Evolutionary conservation across 2,329 filamentous ascomycete species (phyloP).

Genomic region (Emericellopsis cladophorae): DNA sequence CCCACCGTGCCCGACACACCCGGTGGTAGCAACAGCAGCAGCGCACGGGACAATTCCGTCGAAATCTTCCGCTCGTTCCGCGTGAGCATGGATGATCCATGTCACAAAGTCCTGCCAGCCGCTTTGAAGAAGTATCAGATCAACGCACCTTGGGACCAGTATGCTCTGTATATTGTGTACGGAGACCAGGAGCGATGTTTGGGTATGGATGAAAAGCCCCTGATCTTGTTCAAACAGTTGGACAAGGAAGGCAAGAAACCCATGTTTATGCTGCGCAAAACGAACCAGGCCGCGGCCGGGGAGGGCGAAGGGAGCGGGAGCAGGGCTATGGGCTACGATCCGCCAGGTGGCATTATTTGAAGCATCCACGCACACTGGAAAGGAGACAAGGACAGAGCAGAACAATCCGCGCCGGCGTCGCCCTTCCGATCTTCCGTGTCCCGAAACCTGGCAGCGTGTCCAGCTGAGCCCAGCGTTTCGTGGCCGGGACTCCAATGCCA

Average conservation of each 20-base stretch:
- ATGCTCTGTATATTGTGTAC: slow-evolving; percentile 95
- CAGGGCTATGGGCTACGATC: slow-evolving; percentile 39
- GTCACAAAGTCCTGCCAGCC: slow-evolving; percentile 90
- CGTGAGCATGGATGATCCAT: slow-evolving; percentile 95
- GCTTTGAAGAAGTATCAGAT: slow-evolving; percentile 98
- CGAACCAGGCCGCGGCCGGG: slow-evolving; percentile 33
- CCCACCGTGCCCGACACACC: slow-evolving; percentile 47
- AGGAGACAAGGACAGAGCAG: not conserved
- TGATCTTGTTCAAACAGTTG: slow-evolving; percentile 94
- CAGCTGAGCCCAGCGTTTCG: no score
- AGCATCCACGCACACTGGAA: not conserved
- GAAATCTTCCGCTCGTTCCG: slow-evolving; percentile 99
- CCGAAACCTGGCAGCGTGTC: no score
- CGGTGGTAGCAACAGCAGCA: slow-evolving; percentile 11
- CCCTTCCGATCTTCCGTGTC: no score
- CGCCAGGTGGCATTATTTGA: slow-evolving; percentile 48
- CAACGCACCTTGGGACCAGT: slow-evolving; percentile 93
- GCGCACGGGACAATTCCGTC: slow-evolving; percentile 44
- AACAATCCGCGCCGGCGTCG: no score
- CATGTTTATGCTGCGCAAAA: slow-evolving; percentile 93
- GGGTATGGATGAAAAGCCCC: slow-evolving; percentile 80
- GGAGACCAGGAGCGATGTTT: slow-evolving; percentile 96
- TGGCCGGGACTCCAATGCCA: no score
- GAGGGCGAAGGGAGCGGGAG: slow-evolving; percentile 42
- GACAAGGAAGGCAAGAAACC: slow-evolving; percentile 96